Base-by-base conservation (phyloP, 1,284 basidiomycete genomes). In the Sporisorium graminicola region DNA sequence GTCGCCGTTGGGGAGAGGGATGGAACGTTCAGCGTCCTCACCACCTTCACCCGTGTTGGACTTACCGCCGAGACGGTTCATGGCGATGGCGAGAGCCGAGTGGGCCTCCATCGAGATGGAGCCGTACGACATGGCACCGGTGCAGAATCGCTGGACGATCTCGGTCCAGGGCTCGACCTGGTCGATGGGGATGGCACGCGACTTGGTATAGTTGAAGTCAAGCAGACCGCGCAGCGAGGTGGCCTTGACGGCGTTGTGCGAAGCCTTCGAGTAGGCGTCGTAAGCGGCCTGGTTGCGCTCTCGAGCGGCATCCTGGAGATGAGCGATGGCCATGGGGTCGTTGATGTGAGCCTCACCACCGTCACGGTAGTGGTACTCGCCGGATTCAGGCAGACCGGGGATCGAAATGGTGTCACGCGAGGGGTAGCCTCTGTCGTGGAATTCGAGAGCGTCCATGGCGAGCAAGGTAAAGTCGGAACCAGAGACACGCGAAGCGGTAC, bases 131-230 rank as follows among this genome's bases (percentile, higher is more conserved):
- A 83, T 83, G 68, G 82, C 82, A 74, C 82, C 82, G 27, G 82
- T 83, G 73, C 82, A 82, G 73, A 83, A 83, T 22, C 82, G 82
- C 73, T 80, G 82, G 10, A 82, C 82, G 37, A 84, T 84, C 74
- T 84, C 82, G 27, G 82, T 84, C 82, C 82, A 84, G 10, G 82
- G 82, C 79, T 84, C 82, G 62, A 84, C 82, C 76, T 84, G 82
- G 74, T 84, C 82, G 50, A 84, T 55, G 49, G 82, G 82, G 62
- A 84, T 82, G 35, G 81, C 62, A 9, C 81, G 74, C 46, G 68
- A 59, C 78, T 82, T 80, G 61, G 65, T 69, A 63, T 57, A 84
- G 65, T 76, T 76, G 47, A 84, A 82, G 61, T 82, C 81, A 52
- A 84, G 77, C 54, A 84, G 52, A 65, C 82, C 82, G 65, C 82